Percentiles rank a stretch among this genome's conserved stretches.
These are phyloP conservation scores for Xylariaceae sp. DNA, from an alignment of 2,329 filamentous ascomycete genomes.

Conservation along the genomic window DNA sequence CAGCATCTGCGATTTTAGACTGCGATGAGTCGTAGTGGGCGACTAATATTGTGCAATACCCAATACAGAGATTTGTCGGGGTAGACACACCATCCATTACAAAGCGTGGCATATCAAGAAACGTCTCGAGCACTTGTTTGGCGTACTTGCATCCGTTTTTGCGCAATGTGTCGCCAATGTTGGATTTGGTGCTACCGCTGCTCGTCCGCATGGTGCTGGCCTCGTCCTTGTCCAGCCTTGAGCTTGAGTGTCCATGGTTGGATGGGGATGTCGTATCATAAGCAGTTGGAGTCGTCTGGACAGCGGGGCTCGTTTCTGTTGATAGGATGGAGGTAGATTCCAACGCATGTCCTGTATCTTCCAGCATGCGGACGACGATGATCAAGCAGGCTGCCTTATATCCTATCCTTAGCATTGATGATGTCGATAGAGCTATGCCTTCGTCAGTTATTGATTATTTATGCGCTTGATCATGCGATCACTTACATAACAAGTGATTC, in stretches of 20 bases:
- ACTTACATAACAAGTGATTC: conserved; percentile 34
- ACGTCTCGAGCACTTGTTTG: conserved; percentile 30
- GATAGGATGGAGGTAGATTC: conserved; percentile 29
- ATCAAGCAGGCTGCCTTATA: conserved; percentile 36
- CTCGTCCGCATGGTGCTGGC: not conserved
- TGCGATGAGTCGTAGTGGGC: conserved; percentile 32
- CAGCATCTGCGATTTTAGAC: conserved; percentile 28
- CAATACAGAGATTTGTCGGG: conserved; percentile 31
- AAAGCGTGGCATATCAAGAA: conserved; percentile 32
- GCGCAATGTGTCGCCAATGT: conserved; percentile 16
- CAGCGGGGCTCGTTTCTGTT: conserved; percentile 10
- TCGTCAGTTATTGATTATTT: conserved; percentile 5
- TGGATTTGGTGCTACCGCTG: not conserved
- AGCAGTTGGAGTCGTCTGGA: conserved; percentile 2
- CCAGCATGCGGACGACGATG: conserved; percentile 29
- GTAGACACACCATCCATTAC: conserved; percentile 31
- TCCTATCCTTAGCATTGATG: conserved; percentile 34
- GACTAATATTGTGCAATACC: conserved; percentile 33
- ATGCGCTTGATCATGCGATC: not conserved
- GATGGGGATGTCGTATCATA: conserved; percentile 3
- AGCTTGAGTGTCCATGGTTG: not conserved
- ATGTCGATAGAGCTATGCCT: conserved; percentile 30
- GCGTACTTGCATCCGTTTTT: conserved; percentile 30
- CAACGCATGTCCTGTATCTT: conserved; percentile 31
- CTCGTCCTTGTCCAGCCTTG: not conserved